phyloP scores from a whole-genome alignment of 2,329 filamentous ascomycete species.

The Fusarium heterosporum region DNA sequence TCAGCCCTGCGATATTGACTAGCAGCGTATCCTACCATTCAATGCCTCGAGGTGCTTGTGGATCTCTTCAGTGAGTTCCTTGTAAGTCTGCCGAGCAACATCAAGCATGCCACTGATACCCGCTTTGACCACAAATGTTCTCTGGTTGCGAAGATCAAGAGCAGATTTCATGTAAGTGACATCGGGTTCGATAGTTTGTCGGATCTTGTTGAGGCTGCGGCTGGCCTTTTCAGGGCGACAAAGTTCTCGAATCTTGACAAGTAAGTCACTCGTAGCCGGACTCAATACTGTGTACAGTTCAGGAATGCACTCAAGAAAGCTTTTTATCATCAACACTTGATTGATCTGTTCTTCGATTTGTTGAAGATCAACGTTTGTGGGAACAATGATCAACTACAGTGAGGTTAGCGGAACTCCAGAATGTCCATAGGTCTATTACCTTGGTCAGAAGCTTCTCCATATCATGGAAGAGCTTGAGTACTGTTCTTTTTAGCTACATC shows the following conservation, averaged over 20 bases:
- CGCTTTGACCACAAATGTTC: conserved; percentile 89
- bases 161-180: conserved; percentile 81
- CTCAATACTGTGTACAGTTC: conserved; percentile 75
- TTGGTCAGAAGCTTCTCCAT: conserved; percentile 83
- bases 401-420: not conserved
- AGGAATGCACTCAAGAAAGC: conserved; percentile 76
- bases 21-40: conserved; percentile 62
- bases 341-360: conserved; percentile 86
- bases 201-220: conserved; percentile 73
- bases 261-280: conserved; percentile 71
- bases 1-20: not conserved
- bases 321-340: conserved; percentile 86
- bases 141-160: conserved; percentile 87
- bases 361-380: conserved; percentile 72
- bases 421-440: conserved; percentile 55
- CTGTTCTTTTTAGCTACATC: conserved; percentile 52
- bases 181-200: conserved; percentile 80
- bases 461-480: conserved; percentile 79
- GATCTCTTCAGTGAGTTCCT: conserved; percentile 85
- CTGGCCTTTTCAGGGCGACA: conserved; percentile 73
- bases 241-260: conserved; percentile 75
- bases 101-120: conserved; percentile 88
- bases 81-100: conserved; percentile 88
- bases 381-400: conserved; percentile 78
- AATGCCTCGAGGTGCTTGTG: conserved; percentile 76